These are phyloP conservation scores for Typha latifolia DNA, from an alignment of 176 grass and related monocot species.

Conservation along the genomic window DNA sequence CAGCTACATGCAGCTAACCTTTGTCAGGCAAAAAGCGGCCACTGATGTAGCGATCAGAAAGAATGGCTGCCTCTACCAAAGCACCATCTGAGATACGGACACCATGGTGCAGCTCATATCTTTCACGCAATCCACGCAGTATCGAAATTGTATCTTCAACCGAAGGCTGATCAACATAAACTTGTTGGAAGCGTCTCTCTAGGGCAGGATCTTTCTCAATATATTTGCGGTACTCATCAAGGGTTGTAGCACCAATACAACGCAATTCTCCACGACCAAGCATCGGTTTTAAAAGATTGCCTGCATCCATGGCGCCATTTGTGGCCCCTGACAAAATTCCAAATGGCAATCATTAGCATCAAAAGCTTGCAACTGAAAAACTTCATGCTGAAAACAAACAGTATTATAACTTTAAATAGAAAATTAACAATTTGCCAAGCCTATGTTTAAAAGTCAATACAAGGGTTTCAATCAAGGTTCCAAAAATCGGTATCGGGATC, in stretches of 20 bases:
- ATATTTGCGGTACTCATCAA: conserved; percentile 97
- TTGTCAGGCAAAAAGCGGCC: conserved; percentile 98
- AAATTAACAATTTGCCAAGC: no score
- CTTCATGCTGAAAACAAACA: no score
- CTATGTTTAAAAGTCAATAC: no score
- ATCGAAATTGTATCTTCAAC: conserved; percentile 97
- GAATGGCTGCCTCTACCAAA: conserved; percentile 74
- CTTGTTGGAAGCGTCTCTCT: conserved; percentile 96
- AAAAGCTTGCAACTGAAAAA: not conserved
- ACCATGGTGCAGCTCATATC: conserved; percentile 97
- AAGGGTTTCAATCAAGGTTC: no score
- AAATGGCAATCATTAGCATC: not conserved
- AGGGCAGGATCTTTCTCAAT: conserved; percentile 99
- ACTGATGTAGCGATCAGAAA: conserved; percentile 95
- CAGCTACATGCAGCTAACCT: conserved; percentile 34
- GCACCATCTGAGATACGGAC: conserved; percentile 93
- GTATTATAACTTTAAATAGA: no score
- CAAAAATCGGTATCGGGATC: no score
- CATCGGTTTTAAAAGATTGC: conserved; percentile 97
- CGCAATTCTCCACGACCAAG: conserved; percentile 91
- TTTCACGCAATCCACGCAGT: conserved; percentile 80
- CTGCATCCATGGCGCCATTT: conserved; percentile 95
- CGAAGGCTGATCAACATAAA: conserved; percentile 92
- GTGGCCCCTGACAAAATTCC: conserved; percentile 63
- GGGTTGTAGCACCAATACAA: conserved; percentile 94